Evolutionary conservation across 1,139 yeast genomes (phyloP).

Genomic region (Magnusiomyces fungicola): DNA sequence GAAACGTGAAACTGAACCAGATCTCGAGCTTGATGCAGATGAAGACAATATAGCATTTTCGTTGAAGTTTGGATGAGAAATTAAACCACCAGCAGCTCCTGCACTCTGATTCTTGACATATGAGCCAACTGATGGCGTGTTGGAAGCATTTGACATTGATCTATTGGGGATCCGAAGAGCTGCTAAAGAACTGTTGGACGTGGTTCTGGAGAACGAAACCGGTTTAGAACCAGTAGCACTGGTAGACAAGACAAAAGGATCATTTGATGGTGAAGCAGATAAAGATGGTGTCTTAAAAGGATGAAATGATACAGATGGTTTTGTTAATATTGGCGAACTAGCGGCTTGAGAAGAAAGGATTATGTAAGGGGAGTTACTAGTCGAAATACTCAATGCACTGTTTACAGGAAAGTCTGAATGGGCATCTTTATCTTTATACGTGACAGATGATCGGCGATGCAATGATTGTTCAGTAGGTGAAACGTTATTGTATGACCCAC

Average conservation of each 20-base stretch:
- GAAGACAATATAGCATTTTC: constrained; percentile 22
- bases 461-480: not conserved
- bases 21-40: constrained; percentile 19
- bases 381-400: no score
- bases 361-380: no score
- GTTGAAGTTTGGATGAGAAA: not conserved
- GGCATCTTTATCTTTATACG: not conserved
- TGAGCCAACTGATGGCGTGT: constrained; percentile 17
- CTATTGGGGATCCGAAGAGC: constrained; percentile 27
- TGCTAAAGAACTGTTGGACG: constrained; percentile 28
- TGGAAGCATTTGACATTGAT: constrained; percentile 23
- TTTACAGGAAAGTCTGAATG: not conserved
- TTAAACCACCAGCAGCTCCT: constrained; percentile 1
- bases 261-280: constrained; percentile 30
- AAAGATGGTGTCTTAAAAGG: constrained; percentile 35
- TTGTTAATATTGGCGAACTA: constrained; percentile 10
- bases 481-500: not conserved
- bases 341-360: no score
- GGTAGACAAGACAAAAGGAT: constrained; percentile 1
- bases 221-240: constrained; percentile 20
- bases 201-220: constrained; percentile 23
- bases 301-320: constrained; percentile 26
- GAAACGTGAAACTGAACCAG: constrained; percentile 25
- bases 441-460: not conserved
- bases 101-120: constrained; percentile 4